phyloP scores from a whole-genome alignment of 805 yeast genomes.

The Clavispora santaluciae region DNA sequence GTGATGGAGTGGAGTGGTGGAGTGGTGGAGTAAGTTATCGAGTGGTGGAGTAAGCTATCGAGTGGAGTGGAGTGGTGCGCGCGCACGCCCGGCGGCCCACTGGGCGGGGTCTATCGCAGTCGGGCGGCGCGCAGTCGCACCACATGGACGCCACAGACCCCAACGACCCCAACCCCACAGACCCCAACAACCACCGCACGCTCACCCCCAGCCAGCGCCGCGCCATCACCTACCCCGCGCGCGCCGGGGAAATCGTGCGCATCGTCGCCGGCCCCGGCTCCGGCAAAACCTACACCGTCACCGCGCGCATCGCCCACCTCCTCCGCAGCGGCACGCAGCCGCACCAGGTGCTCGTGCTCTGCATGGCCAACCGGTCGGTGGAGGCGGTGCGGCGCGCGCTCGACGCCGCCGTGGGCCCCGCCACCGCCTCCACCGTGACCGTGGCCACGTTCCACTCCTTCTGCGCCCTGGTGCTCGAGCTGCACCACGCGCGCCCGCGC shows the following conservation, averaged over 20 bases:
- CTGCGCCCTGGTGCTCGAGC: slow-evolving; percentile 46
- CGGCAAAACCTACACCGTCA: slow-evolving; percentile 63
- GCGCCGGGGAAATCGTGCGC: slow-evolving; percentile 39
- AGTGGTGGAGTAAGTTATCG: background rate
- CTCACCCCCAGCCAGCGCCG: slow-evolving; percentile 42
- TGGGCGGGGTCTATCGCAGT: no score
- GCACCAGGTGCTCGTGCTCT: slow-evolving; percentile 52
- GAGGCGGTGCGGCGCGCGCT: slow-evolving; percentile 37
- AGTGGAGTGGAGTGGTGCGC: no score
- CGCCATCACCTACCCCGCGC: slow-evolving; percentile 41
- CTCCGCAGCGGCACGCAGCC: slow-evolving; percentile 41
- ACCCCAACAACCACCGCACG: slow-evolving; percentile 3
- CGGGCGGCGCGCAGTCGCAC: no score
- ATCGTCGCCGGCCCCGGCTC: slow-evolving; percentile 71
- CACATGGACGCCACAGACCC: no score
- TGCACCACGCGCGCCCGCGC: slow-evolving; percentile 20
- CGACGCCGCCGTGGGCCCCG: slow-evolving; percentile 28
- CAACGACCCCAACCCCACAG: no score
- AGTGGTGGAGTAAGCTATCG: no score
- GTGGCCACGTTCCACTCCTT: slow-evolving; percentile 73
- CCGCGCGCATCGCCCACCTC: slow-evolving; percentile 47
- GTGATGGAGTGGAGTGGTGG: background rate
- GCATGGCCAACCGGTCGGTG: slow-evolving; percentile 69
- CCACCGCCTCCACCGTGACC: slow-evolving; percentile 69
- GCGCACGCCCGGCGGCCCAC: no score